Base-by-base conservation (phyloP, 1,139 yeast species). In the Blastobotrys elegans region DNA sequence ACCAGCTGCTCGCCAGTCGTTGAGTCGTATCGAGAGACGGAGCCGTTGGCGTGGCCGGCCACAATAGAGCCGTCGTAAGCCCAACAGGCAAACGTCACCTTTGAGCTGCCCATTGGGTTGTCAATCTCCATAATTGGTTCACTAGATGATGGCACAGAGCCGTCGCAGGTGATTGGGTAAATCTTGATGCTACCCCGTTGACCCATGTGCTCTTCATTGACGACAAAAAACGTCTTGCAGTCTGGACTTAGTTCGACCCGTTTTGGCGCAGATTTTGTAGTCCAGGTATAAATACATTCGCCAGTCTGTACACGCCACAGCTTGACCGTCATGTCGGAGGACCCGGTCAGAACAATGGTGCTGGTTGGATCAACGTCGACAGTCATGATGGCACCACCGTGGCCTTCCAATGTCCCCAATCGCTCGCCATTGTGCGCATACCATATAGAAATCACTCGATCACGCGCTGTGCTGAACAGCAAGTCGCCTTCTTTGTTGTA, bases 401-500 rank as follows among this genome's bases (percentile, higher is more conserved):
- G 98, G 16, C 89, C 89, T 53, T 79, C 81, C 58, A 88, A 79
- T 50, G 99, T 92, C 46, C 98, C 99, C 53, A 94, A 71, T 69
- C 98, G 81, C 71, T 94, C 98, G 60, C 99, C 99, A 66, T 90
- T 92, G 56, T 86, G 84, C 24, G 97, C 80, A 69, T 79, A 92
- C 97, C 97, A 94, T 54, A 90, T 84, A 49, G 63, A 62, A 18
- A 64, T 69, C 42, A 74, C 75, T 61, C 79, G 79, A 77, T 90
- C 98, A 69, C 94, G 89, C 60, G 97, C 90, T 39, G 88, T 92
- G 10, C 97, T 82, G 67, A 94, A 85, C 53, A 94, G 77, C 59
- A 94, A 72, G 68, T 94, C 99, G 44, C 99, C 99, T 63, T 94
- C 97, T 57, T 82, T 77, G 76, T 90, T 92, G 73, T 82, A 92